Conservation (phyloP, 2,329 filamentous ascomycete genomes). For the Sarocladium kiliense region DNA sequence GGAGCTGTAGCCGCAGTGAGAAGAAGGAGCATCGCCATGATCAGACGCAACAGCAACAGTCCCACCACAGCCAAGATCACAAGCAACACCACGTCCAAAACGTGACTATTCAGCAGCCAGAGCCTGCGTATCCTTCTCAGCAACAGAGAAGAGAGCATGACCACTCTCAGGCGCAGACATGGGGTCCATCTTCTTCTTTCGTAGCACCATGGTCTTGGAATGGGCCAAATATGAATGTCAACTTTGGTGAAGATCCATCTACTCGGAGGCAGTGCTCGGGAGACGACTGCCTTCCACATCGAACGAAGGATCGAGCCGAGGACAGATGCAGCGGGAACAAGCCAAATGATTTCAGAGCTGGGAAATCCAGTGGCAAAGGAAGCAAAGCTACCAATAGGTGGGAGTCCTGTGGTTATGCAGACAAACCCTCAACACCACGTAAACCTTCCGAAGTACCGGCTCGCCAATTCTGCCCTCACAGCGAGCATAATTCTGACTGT, state of each 20-base stretch:
- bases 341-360: neutral
- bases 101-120: neutral
- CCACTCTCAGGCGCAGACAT: neutral
- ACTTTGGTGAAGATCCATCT: neutral
- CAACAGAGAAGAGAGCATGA: neutral
- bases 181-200: neutral
- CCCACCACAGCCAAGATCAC: slow-evolving; percentile 1
- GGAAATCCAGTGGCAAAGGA: neutral
- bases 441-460: neutral
- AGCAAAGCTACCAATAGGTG: neutral
- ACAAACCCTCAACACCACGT: neutral
- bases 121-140: neutral
- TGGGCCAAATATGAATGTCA: slow-evolving; percentile 2
- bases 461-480: too few species aligned
- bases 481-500: neutral
- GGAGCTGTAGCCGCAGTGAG: neutral
- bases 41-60: neutral
- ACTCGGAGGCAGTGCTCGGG: neutral
- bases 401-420: neutral
- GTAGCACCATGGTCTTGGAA: neutral
- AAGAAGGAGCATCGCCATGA: neutral
- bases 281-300: neutral
- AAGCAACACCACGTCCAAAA: slow-evolving; percentile 3
- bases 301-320: neutral
- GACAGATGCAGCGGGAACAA: neutral